Percentiles rank a stretch among this genome's conserved stretches.
Evolutionary conservation across 2,329 filamentous ascomycete species (phyloP).

Genomic region (Cladophialophora carrionii): DNA sequence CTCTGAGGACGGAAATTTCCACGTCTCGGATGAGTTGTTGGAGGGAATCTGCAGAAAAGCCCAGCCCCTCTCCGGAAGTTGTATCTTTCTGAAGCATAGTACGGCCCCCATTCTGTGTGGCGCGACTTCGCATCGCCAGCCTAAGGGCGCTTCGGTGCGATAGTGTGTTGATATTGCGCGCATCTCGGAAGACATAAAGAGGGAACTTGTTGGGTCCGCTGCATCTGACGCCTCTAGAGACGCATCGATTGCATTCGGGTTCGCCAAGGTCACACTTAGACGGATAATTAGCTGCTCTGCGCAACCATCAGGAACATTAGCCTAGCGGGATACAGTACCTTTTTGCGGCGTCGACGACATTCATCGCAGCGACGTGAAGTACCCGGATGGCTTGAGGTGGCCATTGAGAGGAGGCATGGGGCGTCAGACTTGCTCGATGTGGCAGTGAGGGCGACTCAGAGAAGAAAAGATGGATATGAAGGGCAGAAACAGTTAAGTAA

Average conservation of each 20-base stretch:
- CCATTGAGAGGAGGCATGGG: slow-evolving; percentile 8
- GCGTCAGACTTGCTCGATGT: no score
- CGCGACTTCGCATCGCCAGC: slow-evolving; percentile 5
- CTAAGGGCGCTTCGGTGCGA: slow-evolving; percentile 13
- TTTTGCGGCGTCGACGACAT: slow-evolving; percentile 19
- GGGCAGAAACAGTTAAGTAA: no score
- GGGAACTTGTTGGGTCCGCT: slow-evolving; percentile 6
- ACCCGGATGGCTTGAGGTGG: slow-evolving; percentile 9
- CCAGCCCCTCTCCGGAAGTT: no score
- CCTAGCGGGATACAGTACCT: no score
- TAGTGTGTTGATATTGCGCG: slow-evolving; percentile 3
- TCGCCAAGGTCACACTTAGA: slow-evolving; percentile 15
- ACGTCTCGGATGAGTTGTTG: background rate
- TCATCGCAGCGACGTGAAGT: slow-evolving; percentile 15
- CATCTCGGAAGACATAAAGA: slow-evolving; percentile 13
- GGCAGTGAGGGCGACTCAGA: no score
- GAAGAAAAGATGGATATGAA: no score
- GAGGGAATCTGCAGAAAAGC: background rate
- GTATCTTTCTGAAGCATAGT: no score
- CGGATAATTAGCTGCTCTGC: background rate
- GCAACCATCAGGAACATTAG: no score
- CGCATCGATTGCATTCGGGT: slow-evolving; percentile 11
- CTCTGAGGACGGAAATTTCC: background rate
- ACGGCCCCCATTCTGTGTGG: background rate
- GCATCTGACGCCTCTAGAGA: slow-evolving; percentile 12